These are phyloP conservation scores for Pythium coloratum DNA, from an alignment of 352 stramenopile genomes.

Conservation along the genomic window DNA sequence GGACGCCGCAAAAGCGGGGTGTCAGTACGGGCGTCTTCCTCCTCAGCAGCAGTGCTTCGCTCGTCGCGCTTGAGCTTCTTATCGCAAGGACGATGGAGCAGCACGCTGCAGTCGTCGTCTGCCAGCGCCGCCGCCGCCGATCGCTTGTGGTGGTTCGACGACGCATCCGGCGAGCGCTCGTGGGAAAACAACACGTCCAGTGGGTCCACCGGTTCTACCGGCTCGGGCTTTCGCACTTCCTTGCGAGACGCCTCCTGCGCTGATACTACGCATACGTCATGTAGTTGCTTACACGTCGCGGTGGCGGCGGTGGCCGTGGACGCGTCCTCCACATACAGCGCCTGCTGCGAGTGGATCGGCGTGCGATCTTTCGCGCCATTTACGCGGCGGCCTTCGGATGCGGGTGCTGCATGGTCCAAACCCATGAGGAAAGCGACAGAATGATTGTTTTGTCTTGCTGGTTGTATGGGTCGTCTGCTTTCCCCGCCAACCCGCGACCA, in stretches of 20 bases:
- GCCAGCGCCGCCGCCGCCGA: conserved; percentile 10
- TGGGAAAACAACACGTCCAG: conserved; percentile 27
- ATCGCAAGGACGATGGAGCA: conserved; percentile 34
- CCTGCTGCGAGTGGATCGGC: conserved; percentile 19
- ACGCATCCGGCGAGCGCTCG: conserved; percentile 26
- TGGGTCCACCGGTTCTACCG: conserved; percentile 9
- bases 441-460: conserved; percentile 48
- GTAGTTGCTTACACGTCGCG: neutral
- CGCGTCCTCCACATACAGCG: conserved; percentile 11
- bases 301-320: neutral
- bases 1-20: conserved; percentile 18
- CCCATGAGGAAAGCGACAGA: conserved; percentile 40
- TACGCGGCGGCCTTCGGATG: conserved; percentile 14
- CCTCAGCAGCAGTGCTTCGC: neutral
- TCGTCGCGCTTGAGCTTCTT: conserved; percentile 47
- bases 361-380: conserved; percentile 24
- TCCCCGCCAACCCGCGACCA: neutral
- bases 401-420: conserved; percentile 40
- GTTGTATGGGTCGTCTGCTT: conserved; percentile 35
- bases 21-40: neutral
- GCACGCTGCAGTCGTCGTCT: conserved; percentile 15
- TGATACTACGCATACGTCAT: neutral
- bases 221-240: conserved; percentile 12
- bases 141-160: conserved; percentile 19
- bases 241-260: neutral